These are phyloP conservation scores for Neckera pumila DNA, from an alignment of 225 moss, liverwort and hornwort species.

Conservation along the genomic window DNA sequence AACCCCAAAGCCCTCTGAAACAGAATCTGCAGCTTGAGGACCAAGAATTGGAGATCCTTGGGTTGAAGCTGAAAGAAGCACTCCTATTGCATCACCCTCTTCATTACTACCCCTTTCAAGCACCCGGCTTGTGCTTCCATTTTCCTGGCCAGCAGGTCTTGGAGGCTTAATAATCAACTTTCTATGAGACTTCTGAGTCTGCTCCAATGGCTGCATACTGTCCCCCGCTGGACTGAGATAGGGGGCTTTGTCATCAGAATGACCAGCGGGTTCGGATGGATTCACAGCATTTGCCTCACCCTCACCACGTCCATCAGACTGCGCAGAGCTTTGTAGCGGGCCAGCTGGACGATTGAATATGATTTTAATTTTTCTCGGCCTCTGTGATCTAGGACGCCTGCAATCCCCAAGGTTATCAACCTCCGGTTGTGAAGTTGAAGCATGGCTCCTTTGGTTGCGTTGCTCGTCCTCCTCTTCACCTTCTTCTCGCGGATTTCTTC, in stretches of 20 bases:
- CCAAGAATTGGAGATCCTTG: background rate
- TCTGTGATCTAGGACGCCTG: conserved; percentile 82
- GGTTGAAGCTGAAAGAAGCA: background rate
- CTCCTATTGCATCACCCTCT: conserved; percentile 10
- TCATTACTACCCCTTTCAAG: conserved; percentile 25
- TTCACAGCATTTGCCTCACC: conserved; percentile 4
- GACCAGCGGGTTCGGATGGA: background rate
- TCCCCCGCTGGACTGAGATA: background rate
- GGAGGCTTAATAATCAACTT: conserved; percentile 81
- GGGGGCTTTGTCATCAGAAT: background rate
- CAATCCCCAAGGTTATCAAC: conserved; percentile 75
- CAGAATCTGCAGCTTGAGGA: conserved; percentile 1
- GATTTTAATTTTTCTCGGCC: conserved; percentile 63
- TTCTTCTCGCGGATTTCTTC: conserved; percentile 18
- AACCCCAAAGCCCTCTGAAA: conserved; percentile 20
- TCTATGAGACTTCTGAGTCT: conserved; percentile 34
- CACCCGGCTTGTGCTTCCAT: conserved; percentile 26
- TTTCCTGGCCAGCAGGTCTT: conserved; percentile 29
- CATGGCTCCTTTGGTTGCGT: conserved; percentile 8
- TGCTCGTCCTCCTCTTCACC: conserved; percentile 19
- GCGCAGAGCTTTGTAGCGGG: conserved; percentile 18
- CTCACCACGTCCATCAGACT: conserved; percentile 18
- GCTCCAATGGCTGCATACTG: conserved; percentile 16
- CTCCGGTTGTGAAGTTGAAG: conserved; percentile 37
- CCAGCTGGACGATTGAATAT: conserved; percentile 59